Evolutionary conservation across 345 rosid genomes (phyloP).

Genomic region (Gossypium anomalum): DNA sequence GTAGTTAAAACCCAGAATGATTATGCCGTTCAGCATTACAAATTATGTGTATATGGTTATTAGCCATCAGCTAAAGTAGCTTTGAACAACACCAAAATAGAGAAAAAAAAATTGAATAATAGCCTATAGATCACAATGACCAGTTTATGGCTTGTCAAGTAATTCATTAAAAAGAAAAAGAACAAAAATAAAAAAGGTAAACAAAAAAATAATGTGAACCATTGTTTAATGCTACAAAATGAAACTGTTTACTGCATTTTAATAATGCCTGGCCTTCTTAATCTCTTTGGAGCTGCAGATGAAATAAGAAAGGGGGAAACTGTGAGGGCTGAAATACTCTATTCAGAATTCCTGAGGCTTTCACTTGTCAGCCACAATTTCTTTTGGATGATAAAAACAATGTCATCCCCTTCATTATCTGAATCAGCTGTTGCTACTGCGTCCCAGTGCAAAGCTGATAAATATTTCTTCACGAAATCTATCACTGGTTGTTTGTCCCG

Average conservation of each 20-base stretch:
- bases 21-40: slow-evolving; percentile 23
- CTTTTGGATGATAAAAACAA: slow-evolving; percentile 61
- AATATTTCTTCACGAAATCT: slow-evolving; percentile 62
- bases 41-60: slow-evolving; percentile 12
- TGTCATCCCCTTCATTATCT: slow-evolving; percentile 53
- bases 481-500: slow-evolving; percentile 61
- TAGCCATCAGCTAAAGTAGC: slow-evolving; percentile 23
- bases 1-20: slow-evolving; percentile 18
- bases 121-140: slow-evolving; percentile 11
- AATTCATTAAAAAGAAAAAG: slow-evolving; percentile 25
- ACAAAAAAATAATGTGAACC: slow-evolving; percentile 22
- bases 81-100: background rate
- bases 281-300: slow-evolving; percentile 20
- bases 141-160: slow-evolving; percentile 19
- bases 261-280: slow-evolving; percentile 19
- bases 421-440: slow-evolving; percentile 50
- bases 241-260: slow-evolving; percentile 30
- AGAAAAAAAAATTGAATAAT: slow-evolving; percentile 3
- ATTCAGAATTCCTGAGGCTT: slow-evolving; percentile 64
- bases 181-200: background rate
- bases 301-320: background rate
- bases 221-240: slow-evolving; percentile 36
- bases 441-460: slow-evolving; percentile 81
- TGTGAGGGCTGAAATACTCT: slow-evolving; percentile 13
- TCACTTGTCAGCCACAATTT: slow-evolving; percentile 82